These are phyloP conservation scores for Penicillium steckii DNA, from an alignment of 495 filamentous ascomycete species.

Conservation along the genomic window DNA sequence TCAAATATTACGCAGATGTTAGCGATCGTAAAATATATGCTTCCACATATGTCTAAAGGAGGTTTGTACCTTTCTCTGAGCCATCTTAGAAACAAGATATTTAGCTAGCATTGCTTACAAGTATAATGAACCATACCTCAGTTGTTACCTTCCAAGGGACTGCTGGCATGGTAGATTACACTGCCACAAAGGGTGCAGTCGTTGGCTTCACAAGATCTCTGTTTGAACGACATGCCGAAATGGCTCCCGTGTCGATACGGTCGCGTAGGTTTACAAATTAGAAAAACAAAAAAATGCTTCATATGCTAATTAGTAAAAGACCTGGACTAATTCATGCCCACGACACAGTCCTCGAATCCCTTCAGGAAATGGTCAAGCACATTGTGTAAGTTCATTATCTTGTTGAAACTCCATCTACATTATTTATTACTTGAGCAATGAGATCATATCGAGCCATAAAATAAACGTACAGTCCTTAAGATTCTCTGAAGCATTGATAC, in stretches of 20 bases:
- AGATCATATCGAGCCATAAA: too few relatives aligned
- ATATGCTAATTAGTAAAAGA: too few relatives aligned
- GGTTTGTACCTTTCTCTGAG: slow-evolving; percentile 29
- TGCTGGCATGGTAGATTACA: slow-evolving; percentile 54
- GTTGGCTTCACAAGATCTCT: slow-evolving; percentile 57
- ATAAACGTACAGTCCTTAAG: too few relatives aligned
- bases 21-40: slow-evolving; percentile 57
- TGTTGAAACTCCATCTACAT: too few relatives aligned
- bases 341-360: too few relatives aligned
- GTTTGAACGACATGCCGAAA: slow-evolving; percentile 50
- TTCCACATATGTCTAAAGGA: slow-evolving; percentile 56
- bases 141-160: slow-evolving; percentile 56
- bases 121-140: slow-evolving; percentile 61
- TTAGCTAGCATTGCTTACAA: slow-evolving; percentile 16
- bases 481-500: too few relatives aligned
- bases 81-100: slow-evolving; percentile 3
- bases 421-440: too few relatives aligned
- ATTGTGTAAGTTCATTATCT: too few relatives aligned
- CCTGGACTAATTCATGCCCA: too few relatives aligned
- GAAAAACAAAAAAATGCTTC: too few relatives aligned
- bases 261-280: slow-evolving; percentile 56
- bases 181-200: slow-evolving; percentile 62
- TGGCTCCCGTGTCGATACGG: slow-evolving; percentile 63
- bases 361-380: too few relatives aligned
- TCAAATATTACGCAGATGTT: slow-evolving; percentile 63